Evolutionary conservation across 2,329 filamentous ascomycete genomes (phyloP).

Genomic region (Claviceps cyperi): DNA sequence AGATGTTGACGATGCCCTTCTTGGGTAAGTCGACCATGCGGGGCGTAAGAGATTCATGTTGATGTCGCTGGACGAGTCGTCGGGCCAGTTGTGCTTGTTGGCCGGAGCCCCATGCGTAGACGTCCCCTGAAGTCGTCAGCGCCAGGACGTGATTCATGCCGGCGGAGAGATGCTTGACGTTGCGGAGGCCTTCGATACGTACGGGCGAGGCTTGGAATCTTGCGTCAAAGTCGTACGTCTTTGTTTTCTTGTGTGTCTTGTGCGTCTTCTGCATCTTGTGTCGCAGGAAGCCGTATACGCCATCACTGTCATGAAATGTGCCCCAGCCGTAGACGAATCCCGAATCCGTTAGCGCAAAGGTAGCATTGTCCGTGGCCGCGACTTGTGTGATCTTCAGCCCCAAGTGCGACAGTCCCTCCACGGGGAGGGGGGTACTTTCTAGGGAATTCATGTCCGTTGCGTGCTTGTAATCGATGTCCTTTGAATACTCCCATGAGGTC

Average conservation of each 20-base stretch:
- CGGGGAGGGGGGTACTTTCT: constrained; percentile 37
- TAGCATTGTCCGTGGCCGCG: constrained; percentile 49
- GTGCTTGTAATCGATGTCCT: constrained; percentile 22
- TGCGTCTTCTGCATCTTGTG: constrained; percentile 17
- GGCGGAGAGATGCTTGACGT: constrained; percentile 43
- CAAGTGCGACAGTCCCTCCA: constrained; percentile 32
- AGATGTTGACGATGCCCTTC: constrained; percentile 23
- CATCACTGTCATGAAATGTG: constrained; percentile 42
- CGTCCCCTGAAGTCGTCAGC: constrained; percentile 36
- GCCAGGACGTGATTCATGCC: constrained; percentile 54
- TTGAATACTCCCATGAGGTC: constrained; percentile 25
- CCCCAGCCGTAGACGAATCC: constrained; percentile 65
- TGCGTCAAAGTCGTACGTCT: constrained; percentile 11
- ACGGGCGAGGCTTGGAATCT: constrained; percentile 19
- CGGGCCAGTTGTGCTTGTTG: constrained; percentile 36
- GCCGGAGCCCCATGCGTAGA: constrained; percentile 10
- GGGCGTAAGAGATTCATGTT: constrained; percentile 32
- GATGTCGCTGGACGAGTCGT: constrained; percentile 34
- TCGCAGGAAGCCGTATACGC: constrained; percentile 6
- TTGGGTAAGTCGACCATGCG: constrained; percentile 13
- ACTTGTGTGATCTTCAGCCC: constrained; percentile 44
- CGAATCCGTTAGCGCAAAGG: constrained; percentile 53
- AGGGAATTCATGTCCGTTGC: constrained; percentile 37
- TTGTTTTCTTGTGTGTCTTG: constrained; percentile 13
- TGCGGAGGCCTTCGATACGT: constrained; percentile 39